phyloP scores from a whole-genome alignment of 148 eudicot species.

The Camellia granthamiana region DNA sequence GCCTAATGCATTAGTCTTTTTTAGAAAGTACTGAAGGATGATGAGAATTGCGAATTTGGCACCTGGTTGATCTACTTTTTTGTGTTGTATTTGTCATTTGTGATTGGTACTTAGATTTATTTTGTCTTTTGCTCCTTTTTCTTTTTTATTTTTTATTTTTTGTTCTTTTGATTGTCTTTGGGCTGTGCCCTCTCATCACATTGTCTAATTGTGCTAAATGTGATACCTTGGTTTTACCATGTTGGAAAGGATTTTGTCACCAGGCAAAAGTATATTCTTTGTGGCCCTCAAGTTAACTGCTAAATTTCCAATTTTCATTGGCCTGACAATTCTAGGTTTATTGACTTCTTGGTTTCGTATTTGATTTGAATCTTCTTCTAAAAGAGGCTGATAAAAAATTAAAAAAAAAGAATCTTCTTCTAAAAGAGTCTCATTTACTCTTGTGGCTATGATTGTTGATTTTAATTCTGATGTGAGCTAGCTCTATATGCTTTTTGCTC shows the following conservation, averaged over 20 bases:
- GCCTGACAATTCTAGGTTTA: background rate
- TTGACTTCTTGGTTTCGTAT: background rate
- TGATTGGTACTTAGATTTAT: too few species aligned
- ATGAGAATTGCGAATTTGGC: too few species aligned
- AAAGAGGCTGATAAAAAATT: background rate
- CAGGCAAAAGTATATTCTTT: background rate
- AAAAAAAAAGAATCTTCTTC: background rate
- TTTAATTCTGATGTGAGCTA: background rate
- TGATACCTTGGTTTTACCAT: background rate
- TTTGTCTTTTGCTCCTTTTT: too few species aligned
- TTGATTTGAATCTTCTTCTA: background rate
- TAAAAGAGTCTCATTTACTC: background rate
- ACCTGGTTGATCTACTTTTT: too few species aligned
- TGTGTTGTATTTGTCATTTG: too few species aligned
- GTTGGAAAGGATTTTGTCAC: background rate
- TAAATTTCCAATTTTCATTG: background rate
- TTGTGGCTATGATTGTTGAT: background rate
- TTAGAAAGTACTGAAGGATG: too few species aligned
- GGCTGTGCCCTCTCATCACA: too few species aligned
- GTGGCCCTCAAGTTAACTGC: background rate
- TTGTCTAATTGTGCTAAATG: background rate
- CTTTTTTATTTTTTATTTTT: too few species aligned
- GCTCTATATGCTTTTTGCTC: background rate
- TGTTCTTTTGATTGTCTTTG: too few species aligned
- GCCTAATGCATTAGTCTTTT: background rate